These are phyloP conservation scores for Ceratocystis papillata DNA, from an alignment of 2,329 filamentous ascomycete genomes.

Conservation along the genomic window DNA sequence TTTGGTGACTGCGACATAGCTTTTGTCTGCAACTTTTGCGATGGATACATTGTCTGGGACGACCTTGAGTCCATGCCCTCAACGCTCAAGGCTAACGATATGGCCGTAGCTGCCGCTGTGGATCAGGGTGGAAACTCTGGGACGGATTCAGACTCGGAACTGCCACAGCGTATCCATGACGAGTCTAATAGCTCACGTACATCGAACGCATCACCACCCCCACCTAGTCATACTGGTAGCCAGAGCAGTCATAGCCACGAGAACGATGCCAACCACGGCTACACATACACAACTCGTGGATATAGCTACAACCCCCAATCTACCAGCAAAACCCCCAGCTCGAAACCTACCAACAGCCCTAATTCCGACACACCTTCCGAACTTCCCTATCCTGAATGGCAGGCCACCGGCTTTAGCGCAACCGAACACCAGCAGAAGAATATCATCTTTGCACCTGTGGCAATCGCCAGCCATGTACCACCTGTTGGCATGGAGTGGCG, in stretches of 20 bases:
- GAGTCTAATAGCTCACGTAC: conserved; percentile 4
- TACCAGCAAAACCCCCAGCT: conserved; percentile 4
- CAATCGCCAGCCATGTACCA: conserved; percentile 47
- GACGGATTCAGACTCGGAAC: conserved; percentile 5
- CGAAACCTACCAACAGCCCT: conserved; percentile 23
- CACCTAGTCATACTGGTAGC: conserved; percentile 16
- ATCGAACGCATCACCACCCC: conserved; percentile 21
- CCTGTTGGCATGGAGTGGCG: conserved; percentile 43
- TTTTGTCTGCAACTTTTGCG: conserved; percentile 52
- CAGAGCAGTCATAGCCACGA: background rate
- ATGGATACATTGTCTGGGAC: conserved; percentile 49
- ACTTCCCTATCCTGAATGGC: conserved; percentile 38
- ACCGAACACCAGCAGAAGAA: conserved; percentile 39
- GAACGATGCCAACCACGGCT: background rate
- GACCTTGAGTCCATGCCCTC: conserved; percentile 45
- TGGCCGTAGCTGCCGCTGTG: background rate
- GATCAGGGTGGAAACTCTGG: background rate
- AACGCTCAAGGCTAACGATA: conserved; percentile 24
- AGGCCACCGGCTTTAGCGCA: conserved; percentile 38
- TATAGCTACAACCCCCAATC: conserved; percentile 8
- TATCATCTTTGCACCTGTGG: conserved; percentile 46
- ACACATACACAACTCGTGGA: conserved; percentile 5
- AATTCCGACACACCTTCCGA: conserved; percentile 27
- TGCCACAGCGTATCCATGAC: conserved; percentile 3
- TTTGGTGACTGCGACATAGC: conserved; percentile 45